Evolutionary conservation across 495 filamentous ascomycete species (phyloP).

Genomic region (Antarctomyces pellizariae): DNA sequence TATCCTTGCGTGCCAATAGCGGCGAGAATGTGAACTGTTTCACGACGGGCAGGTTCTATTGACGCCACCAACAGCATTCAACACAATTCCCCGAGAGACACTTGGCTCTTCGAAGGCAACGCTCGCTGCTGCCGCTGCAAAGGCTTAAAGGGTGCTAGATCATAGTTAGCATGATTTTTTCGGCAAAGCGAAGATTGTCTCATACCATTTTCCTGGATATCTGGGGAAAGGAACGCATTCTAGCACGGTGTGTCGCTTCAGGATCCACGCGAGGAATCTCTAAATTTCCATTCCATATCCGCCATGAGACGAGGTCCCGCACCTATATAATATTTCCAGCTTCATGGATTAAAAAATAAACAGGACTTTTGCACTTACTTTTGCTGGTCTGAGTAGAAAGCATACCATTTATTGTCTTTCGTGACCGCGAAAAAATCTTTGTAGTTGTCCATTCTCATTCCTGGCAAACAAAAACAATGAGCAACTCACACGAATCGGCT

Average conservation of each 20-base stretch:
- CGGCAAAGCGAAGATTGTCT: not conserved
- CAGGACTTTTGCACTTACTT: constrained; percentile 36
- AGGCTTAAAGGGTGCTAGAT: constrained; percentile 1
- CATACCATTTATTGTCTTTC: constrained; percentile 46
- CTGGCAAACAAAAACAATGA: too few relatives aligned
- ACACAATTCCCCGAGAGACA: too few relatives aligned
- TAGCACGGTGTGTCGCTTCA: constrained; percentile 56
- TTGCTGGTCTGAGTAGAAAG: constrained; percentile 88
- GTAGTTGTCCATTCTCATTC: constrained; percentile 77
- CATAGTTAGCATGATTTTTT: not conserved
- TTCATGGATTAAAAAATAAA: not conserved
- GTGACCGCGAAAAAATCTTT: constrained; percentile 61
- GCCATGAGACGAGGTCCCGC: constrained; percentile 78
- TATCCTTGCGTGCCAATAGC: too few relatives aligned
- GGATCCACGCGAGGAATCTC: constrained; percentile 86
- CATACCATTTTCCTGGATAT: constrained; percentile 3
- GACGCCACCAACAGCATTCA: too few relatives aligned
- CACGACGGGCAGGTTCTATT: too few relatives aligned
- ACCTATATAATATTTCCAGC: constrained; percentile 28
- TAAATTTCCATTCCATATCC: constrained; percentile 85
- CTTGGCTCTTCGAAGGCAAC: too few relatives aligned
- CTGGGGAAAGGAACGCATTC: constrained; percentile 1
- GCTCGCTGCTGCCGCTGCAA: too few relatives aligned
- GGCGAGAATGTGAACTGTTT: too few relatives aligned
- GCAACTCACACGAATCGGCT: too few relatives aligned